Percentiles rank a stretch among this genome's conserved stretches.
phyloP scores from a whole-genome alignment of 164 flowering plant genomes.

The Euptelea pleiosperma region DNA sequence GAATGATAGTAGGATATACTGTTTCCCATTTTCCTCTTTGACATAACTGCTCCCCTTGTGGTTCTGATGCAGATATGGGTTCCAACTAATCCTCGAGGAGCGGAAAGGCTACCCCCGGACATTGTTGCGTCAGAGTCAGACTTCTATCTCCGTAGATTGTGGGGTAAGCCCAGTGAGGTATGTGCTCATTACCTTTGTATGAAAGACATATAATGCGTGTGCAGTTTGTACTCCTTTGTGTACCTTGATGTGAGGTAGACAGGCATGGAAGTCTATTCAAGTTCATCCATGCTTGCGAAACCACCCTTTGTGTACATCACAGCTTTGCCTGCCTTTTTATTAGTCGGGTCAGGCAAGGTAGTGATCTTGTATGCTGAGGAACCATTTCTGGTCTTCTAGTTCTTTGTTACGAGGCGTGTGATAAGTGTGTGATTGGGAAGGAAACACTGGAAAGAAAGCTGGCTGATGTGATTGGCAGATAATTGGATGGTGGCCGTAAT shows the following conservation, averaged over 20 bases:
- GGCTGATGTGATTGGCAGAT: too few species aligned
- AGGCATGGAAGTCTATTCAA: too few species aligned
- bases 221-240: too few species aligned
- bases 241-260: too few species aligned
- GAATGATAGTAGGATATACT: too few species aligned
- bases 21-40: background rate
- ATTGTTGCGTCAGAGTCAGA: conserved; percentile 76
- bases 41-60: conserved; percentile 7
- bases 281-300: background rate
- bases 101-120: conserved; percentile 87
- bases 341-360: too few species aligned
- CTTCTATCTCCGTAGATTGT: conserved; percentile 69
- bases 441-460: too few species aligned
- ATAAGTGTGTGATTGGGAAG: too few species aligned
- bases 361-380: too few species aligned
- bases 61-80: conserved; percentile 66
- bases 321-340: background rate
- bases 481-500: too few species aligned
- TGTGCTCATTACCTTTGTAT: conserved; percentile 14
- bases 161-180: conserved; percentile 92
- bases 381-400: too few species aligned
- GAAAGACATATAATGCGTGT: background rate
- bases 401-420: too few species aligned
- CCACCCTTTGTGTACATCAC: background rate
- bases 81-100: conserved; percentile 89